Base-by-base conservation (phyloP, 495 filamentous ascomycete species). In the Talaromyces nanjingensis region DNA sequence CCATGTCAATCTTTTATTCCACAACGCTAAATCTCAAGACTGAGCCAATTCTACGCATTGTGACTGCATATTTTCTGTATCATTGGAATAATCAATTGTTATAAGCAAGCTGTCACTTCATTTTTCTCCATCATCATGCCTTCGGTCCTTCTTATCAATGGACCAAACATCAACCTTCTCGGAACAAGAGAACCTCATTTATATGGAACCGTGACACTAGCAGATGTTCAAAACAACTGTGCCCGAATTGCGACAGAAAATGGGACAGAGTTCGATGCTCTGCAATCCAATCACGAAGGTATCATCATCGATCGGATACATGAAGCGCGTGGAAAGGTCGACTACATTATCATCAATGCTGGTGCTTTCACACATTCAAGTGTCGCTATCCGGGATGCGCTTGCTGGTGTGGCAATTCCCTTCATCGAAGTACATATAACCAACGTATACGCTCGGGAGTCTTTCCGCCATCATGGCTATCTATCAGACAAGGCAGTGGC, bases 121-220 rank as follows among this genome's bases (percentile, higher is more conserved):
- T 18, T 18, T 11, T 18, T 7, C 47, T 1, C 47, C 47, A 6
- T 7, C 0, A 70, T 18, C 55, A 58, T 58, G 55, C 55, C 55
- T 1, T 82, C 78, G 56, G 84, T 91, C 73, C 87, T 91, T 76
- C 83, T 90, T 63, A 83, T 91, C 78, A 90, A 90, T 74, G 88
- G 88, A 34, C 87, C 87, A n/a, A 91, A 91, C 75, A 86, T 91
- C 70, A 91, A 90, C 78, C 87, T 91, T 67, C 83, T 91, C 59
- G 88, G 87, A 34, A 87, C 84, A 56, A 81, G 89, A 22, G 88
- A 91, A 71, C 89, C 87, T 12, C 76, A 85, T 65, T 82, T 91
- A 69, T 89, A 89, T 77, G 88, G 88, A 69, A 74, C 71, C 65
- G 84, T 83, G 3, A 89, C 87, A 1, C 84, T 91, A 45, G 9